Percentiles rank a stretch among this genome's conserved stretches.
Conservation (phyloP, 192 early-diverging fungal genomes). For the Entomortierella beljakovae region DNA sequence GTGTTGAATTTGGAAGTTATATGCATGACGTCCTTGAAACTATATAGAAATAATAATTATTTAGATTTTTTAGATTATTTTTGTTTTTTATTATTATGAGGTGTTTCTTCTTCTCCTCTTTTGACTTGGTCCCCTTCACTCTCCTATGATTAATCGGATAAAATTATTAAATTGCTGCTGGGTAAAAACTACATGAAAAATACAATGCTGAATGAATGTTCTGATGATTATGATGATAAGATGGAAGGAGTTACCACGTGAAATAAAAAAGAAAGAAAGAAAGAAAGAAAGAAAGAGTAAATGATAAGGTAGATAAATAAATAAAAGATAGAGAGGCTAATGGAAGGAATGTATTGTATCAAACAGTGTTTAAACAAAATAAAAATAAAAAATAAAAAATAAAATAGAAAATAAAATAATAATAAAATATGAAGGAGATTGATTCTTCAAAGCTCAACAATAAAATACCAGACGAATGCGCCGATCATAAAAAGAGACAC, state of each 20-base stretch:
- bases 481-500: neutral
- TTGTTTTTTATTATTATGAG: neutral
- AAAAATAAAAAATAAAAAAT: neutral
- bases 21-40: constrained; percentile 40
- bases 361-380: too few relatives aligned
- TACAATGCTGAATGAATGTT: neutral
- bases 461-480: neutral
- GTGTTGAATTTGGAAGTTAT: constrained; percentile 56
- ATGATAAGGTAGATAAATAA: neutral
- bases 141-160: too few relatives aligned
- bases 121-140: neutral
- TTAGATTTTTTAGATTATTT: neutral
- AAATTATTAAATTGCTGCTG: neutral
- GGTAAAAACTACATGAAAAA: neutral
- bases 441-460: neutral
- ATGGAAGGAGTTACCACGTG: too few relatives aligned
- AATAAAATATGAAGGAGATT: neutral
- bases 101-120: neutral
- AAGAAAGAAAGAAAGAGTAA: neutral
- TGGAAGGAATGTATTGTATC: neutral
- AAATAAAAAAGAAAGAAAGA: neutral
- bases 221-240: neutral
- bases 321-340: neutral
- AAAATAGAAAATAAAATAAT: neutral
- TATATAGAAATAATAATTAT: neutral